These are phyloP conservation scores for Xylaria longipes DNA, from an alignment of 495 filamentous ascomycete genomes.

Conservation along the genomic window DNA sequence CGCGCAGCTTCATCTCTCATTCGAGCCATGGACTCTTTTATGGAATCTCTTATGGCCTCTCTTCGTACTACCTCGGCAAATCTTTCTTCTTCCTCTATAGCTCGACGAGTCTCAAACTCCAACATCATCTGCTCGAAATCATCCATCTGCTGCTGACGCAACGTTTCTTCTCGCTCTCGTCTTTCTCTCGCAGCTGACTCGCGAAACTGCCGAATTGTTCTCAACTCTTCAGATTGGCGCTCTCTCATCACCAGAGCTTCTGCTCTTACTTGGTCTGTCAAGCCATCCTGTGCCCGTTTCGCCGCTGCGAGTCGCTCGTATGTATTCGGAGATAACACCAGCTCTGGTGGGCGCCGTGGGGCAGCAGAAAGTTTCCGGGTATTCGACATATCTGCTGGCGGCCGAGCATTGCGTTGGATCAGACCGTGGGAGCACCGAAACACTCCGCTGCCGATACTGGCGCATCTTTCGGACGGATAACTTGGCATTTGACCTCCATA, in stretches of 20 bases:
- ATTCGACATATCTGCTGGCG: background rate
- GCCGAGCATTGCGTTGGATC: background rate
- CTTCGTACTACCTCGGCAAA: background rate
- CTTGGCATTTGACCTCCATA: conserved; percentile 8
- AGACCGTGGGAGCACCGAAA: conserved; percentile 1
- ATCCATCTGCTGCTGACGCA: background rate
- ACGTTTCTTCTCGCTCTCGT: background rate
- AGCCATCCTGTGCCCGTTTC: conserved; percentile 7
- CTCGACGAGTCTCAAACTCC: background rate
- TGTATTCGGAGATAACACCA: background rate
- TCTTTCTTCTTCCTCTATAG: conserved; percentile 1
- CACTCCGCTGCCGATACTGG: conserved; percentile 15
- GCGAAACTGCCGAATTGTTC: background rate
- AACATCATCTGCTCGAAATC: background rate
- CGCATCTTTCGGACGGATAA: conserved; percentile 12
- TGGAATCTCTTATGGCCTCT: background rate
- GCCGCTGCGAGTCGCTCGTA: conserved; percentile 1
- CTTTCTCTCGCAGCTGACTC: background rate
- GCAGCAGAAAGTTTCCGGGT: background rate
- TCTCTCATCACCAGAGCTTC: conserved; percentile 12
- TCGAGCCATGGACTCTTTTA: background rate
- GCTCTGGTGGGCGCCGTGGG: background rate
- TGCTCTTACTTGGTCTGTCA: background rate
- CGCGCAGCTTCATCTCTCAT: conserved; percentile 7
- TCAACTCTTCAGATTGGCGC: background rate